Evolutionary conservation across 352 stramenopile species (phyloP).

Genomic region (Globisporangium lucens): DNA sequence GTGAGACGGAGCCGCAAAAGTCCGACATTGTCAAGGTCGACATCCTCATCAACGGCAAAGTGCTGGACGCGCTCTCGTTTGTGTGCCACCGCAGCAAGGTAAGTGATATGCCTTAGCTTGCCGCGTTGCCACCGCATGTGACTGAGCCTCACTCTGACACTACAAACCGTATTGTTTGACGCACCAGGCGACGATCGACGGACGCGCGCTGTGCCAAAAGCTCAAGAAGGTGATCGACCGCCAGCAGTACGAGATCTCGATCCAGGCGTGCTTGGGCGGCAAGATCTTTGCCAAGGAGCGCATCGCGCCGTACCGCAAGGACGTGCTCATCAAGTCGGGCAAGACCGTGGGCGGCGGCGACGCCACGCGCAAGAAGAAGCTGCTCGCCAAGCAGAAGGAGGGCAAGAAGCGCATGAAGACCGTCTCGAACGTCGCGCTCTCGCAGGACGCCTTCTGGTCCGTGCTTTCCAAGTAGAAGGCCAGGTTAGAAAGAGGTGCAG

Average conservation of each 20-base stretch:
- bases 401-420: conserved; percentile 98
- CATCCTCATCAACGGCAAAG: conserved; percentile 93
- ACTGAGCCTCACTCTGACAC: neutral
- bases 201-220: conserved; percentile 91
- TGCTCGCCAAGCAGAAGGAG: conserved; percentile 99
- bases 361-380: conserved; percentile 97
- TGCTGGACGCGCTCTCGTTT: conserved; percentile 96
- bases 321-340: conserved; percentile 93
- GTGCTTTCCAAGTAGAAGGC: conserved; percentile 89
- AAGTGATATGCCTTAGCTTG: neutral
- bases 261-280: conserved; percentile 94
- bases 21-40: conserved; percentile 96
- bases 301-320: conserved; percentile 96
- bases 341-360: conserved; percentile 97
- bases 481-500: too few relatives aligned
- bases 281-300: conserved; percentile 97
- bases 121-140: neutral
- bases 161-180: neutral
- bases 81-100: conserved; percentile 92
- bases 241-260: conserved; percentile 99
- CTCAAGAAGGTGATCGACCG: conserved; percentile 95
- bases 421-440: conserved; percentile 95
- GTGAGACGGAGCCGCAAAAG: conserved; percentile 86
- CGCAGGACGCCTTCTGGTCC: conserved; percentile 98
- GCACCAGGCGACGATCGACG: conserved; percentile 50